These are phyloP conservation scores for Aureobasidium melanogenum DNA, from an alignment of 2,329 filamentous ascomycete genomes.

Conservation along the genomic window DNA sequence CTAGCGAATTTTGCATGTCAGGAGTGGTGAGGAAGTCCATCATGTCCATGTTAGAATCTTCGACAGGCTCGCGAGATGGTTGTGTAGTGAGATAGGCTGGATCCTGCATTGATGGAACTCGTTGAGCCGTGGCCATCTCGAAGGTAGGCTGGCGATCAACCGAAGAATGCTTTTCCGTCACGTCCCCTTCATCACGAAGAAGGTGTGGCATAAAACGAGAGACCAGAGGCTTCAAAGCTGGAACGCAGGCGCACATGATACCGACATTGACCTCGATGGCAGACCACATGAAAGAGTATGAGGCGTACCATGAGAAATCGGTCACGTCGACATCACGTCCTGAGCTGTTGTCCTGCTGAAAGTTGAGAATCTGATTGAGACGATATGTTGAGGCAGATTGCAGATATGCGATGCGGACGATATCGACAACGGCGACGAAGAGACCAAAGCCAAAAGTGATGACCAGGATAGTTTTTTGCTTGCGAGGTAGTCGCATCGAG, in stretches of 20 bases:
- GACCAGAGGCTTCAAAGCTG: conserved; percentile 79
- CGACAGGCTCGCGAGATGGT: conserved; percentile 1
- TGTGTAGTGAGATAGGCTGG: not conserved
- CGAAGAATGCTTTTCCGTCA: conserved; percentile 24
- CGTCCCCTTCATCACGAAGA: conserved; percentile 39
- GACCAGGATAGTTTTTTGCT: conserved; percentile 81
- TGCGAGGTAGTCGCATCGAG: conserved; percentile 70
- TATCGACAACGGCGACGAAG: conserved; percentile 81
- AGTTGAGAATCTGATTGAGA: conserved; percentile 32
- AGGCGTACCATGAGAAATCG: conserved; percentile 62
- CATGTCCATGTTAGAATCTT: conserved; percentile 30
- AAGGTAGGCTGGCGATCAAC: not conserved
- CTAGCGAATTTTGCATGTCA: conserved; percentile 26
- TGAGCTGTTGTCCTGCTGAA: conserved; percentile 18
- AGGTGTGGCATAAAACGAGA: conserved; percentile 51
- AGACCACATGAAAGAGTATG: conserved; percentile 86
- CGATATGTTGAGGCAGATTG: conserved; percentile 56
- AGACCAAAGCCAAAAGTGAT: conserved; percentile 79
- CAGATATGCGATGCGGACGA: conserved; percentile 81
- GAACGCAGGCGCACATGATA: conserved; percentile 86
- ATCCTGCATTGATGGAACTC: conserved; percentile 19
- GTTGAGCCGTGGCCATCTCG: conserved; percentile 19
- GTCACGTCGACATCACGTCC: conserved; percentile 30
- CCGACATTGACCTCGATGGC: conserved; percentile 85
- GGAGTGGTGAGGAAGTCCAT: conserved; percentile 47